Evolutionary conservation across 2,329 filamentous ascomycete species (phyloP).

Genomic region (Epichloe elymi): DNA sequence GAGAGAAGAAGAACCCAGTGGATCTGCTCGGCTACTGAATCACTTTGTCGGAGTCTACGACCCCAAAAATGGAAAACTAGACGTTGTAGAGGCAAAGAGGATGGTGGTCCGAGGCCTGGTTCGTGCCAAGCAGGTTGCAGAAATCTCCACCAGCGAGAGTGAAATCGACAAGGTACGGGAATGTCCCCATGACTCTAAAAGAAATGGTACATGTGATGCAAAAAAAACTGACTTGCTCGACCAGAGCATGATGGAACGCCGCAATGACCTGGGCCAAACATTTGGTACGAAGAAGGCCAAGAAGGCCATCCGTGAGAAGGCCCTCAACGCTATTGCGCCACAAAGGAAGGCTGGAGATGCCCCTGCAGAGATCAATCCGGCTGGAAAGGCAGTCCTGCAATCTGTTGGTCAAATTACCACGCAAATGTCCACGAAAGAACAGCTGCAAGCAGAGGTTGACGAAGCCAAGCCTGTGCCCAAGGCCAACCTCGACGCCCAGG

Average conservation of each 20-base stretch:
- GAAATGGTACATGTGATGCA: background rate
- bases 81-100: constrained; percentile 51
- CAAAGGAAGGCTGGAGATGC: constrained; percentile 21
- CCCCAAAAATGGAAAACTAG: constrained; percentile 42
- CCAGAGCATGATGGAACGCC: constrained; percentile 46
- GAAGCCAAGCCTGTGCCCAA: constrained; percentile 59
- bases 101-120: constrained; percentile 47
- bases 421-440: constrained; percentile 53
- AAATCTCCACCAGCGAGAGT: constrained; percentile 29
- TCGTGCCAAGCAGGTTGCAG: constrained; percentile 38
- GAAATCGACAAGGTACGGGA: constrained; percentile 15
- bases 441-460: constrained; percentile 52
- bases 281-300: constrained; percentile 81
- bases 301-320: constrained; percentile 57
- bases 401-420: constrained; percentile 48
- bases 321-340: constrained; percentile 55
- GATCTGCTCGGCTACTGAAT: constrained; percentile 30
- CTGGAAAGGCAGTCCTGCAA: constrained; percentile 47
- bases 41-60: constrained; percentile 56
- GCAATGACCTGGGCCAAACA: constrained; percentile 57
- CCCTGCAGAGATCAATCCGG: constrained; percentile 39
- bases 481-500: constrained; percentile 52
- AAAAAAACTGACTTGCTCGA: constrained; percentile 11
- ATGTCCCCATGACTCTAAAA: background rate
- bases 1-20: constrained; percentile 29